Base-by-base conservation (phyloP, 345 rosid species). In the Gossypium sturtianum region DNA sequence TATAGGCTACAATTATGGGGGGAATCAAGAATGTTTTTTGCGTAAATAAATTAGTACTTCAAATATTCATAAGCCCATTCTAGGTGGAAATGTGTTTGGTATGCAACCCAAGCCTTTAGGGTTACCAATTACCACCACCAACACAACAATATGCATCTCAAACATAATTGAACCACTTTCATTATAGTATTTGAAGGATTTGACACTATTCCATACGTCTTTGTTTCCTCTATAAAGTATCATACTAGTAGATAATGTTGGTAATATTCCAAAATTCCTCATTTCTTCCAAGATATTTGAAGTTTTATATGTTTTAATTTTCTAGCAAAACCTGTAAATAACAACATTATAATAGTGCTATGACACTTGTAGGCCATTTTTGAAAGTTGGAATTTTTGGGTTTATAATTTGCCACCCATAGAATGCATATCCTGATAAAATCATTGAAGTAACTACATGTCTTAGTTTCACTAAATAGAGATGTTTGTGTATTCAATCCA, bases 1-100 rank as follows among this genome's bases (percentile, higher is more conserved):
- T 83, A 89, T 82, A 88, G 86, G 93, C 99, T 91, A 96, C 99
- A 92, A 85, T 94, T 91, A 92, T 85, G 85, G 79, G 84, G 84
- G 86, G 67, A 87, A 83, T 92, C 90, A 89, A 86, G 89, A 90
- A 86, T 80, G 87, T 82, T 81, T 81, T 85, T 76, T 72, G 85
- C 88, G 80, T 79, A 47, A 13, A 67, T 67, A 12, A 67, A 47
- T 3, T 66, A 13, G 20, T 67, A 22, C 7, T 12, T 23, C 13
- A n/a, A 67, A 47, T 12, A 45, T 20, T 45, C 38, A 20, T 22
- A 25, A 12, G 19, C 6, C 16, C 51, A 2, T 47, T 66, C 43
- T 47, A 23, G 54, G 13, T 67, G 20, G 52, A 47, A 67, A 23
- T 22, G 56, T 20, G 45, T 45, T 17, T 0, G 1, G 13, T 38